Evolutionary conservation across 768 basidiomycete genomes (phyloP), one percentile per base, ranked within the genome.

Genomic region (Trametes elegans): DNA sequence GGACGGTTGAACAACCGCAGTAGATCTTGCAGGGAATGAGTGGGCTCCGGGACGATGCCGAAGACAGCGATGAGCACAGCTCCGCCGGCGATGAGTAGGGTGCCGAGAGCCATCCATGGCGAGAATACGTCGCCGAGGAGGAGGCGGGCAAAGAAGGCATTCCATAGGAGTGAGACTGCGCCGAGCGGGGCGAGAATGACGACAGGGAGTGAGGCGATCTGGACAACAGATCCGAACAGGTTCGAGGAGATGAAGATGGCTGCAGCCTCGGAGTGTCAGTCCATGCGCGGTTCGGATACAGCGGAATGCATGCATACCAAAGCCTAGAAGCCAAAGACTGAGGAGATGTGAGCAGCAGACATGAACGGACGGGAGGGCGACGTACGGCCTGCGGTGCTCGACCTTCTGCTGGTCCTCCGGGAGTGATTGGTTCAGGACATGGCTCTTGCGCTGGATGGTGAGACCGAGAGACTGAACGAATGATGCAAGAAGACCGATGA

Each of bases 111-210:
- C 82, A 93, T 89, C 77, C 85, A 89, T 1, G 79, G 79, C 5
- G 91, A 90, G 71, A 95, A 93, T 19, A 83, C 77, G 66, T 97
- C 93, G 10, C 90, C 91, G 11, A 96, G 79, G 35, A 96, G 78
- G 35, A 95, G 64, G 27, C 84, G 79, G 14, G 93, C 93, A 66
- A 96, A 94, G 64, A 96, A 82, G 4, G 93, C 93, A 68, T 98
- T 98, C 90, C 90, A 96, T 26, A 98, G 80, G 26, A 98, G 80
- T 2, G 90, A 93, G 27, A 95, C 89, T 0, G 93, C 94, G 10
- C 94, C 94, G 4, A 98, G 79, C 0, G 94, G 94, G 0, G 93
- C 94, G 47, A 98, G 87, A 53, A 98, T 91, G 56, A 96, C 93
- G 60, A 98, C 91, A 3, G 94, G 93, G 11, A 98, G 82, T 2